These are phyloP conservation scores for Calonectria ilicicola DNA, from an alignment of 2,329 filamentous ascomycete genomes.

Conservation along the genomic window DNA sequence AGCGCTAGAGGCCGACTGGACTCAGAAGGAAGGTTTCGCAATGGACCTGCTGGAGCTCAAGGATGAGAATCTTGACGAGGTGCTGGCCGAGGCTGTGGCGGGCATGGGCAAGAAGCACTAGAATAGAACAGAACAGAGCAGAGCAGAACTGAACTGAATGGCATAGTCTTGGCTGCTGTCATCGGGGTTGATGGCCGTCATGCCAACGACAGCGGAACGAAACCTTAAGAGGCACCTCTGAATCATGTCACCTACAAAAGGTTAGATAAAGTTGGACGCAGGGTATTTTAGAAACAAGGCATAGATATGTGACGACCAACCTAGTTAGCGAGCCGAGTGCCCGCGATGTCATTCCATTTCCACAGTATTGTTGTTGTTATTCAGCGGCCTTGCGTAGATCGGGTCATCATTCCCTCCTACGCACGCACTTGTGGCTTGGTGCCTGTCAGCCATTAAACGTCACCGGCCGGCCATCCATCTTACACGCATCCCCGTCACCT, in stretches of 20 bases:
- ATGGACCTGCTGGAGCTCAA: constrained; percentile 60
- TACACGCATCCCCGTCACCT: neutral
- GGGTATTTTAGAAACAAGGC: neutral
- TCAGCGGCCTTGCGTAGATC: neutral
- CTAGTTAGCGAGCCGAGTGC: neutral
- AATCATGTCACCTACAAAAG: neutral
- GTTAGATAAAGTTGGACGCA: neutral
- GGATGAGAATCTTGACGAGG: constrained; percentile 59
- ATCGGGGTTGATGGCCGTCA: neutral
- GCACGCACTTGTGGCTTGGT: neutral
- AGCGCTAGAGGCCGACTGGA: constrained; percentile 62
- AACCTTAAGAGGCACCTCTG: neutral
- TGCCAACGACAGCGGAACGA: neutral
- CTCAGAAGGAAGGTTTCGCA: constrained; percentile 55
- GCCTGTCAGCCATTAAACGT: neutral
- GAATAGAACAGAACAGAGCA: neutral
- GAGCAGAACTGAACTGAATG: neutral
- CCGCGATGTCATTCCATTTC: neutral
- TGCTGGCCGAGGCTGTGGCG: constrained; percentile 51
- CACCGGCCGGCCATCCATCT: neutral
- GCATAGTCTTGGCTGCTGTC: neutral
- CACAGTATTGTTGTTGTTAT: too few species aligned
- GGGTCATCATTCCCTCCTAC: constrained; percentile 26
- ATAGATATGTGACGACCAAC: neutral
- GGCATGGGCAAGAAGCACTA: constrained; percentile 26